A percentile compares a stretch with the other conserved stretches of the same genome.
These are phyloP conservation scores for Phlegmacium glaucopus DNA, from an alignment of 768 basidiomycete genomes.

Conservation along the genomic window DNA sequence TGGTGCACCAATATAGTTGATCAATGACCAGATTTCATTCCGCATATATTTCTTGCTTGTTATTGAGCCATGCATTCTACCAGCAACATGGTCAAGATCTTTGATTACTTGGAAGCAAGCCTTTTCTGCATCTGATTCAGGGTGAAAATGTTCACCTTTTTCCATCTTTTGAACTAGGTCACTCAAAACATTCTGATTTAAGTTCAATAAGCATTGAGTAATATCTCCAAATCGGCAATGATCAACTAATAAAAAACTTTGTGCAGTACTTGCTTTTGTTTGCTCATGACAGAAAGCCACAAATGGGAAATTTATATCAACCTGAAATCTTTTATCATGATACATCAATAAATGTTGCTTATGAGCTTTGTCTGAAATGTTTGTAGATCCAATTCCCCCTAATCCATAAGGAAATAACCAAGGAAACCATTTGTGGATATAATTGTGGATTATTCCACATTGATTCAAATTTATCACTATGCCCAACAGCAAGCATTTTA, in stretches of 20 bases:
- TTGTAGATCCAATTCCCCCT: constrained; percentile 23
- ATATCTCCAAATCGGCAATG: constrained; percentile 22
- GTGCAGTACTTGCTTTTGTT: constrained; percentile 21
- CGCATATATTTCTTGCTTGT: constrained; percentile 22
- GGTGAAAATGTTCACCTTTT: constrained; percentile 20
- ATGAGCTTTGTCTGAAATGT: constrained; percentile 16
- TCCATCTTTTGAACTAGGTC: constrained; percentile 17
- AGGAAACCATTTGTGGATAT: constrained; percentile 36
- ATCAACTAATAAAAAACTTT: constrained; percentile 24
- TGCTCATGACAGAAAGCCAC: constrained; percentile 40
- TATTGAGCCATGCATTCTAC: constrained; percentile 17
- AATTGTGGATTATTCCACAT: no score
- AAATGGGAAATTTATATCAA: no score
- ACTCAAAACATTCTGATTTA: constrained; percentile 19
- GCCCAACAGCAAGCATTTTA: no score
- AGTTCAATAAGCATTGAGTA: constrained; percentile 14
- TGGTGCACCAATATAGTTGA: constrained; percentile 20
- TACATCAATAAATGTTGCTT: constrained; percentile 23
- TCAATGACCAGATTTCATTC: constrained; percentile 30
- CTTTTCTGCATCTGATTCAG: constrained; percentile 16
- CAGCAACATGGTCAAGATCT: constrained; percentile 22
- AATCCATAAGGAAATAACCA: constrained; percentile 37
- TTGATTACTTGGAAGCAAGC: constrained; percentile 17
- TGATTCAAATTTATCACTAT: no score
- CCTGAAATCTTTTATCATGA: no score